Conservation (phyloP, 2,329 filamentous ascomycete genomes). For the Domatiomyces globalis region DNA sequence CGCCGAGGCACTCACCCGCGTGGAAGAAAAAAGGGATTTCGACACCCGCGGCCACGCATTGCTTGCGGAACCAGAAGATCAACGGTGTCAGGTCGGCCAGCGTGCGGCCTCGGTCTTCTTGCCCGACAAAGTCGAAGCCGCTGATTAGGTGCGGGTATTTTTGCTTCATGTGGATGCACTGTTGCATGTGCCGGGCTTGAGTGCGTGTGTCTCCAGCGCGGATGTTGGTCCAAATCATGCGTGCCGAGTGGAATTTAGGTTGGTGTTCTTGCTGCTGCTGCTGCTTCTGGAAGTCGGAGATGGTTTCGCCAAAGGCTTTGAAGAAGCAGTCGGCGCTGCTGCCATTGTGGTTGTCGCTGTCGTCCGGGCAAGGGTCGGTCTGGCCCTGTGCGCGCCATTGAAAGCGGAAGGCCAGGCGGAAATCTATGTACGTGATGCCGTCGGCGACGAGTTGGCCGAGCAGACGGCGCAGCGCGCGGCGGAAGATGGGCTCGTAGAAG, state of each 20-base stretch:
- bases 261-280: constrained; percentile 41
- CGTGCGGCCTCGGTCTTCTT: constrained; percentile 66
- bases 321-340: constrained; percentile 55
- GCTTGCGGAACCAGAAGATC: constrained; percentile 85
- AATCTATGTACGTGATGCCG: constrained; percentile 71
- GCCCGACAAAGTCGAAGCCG: constrained; percentile 80
- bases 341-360: constrained; percentile 14
- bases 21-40: constrained; percentile 93
- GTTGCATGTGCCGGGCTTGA: constrained; percentile 69
- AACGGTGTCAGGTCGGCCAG: constrained; percentile 66
- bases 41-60: constrained; percentile 61
- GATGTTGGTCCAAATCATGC: constrained; percentile 71
- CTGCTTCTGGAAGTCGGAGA: constrained; percentile 58
- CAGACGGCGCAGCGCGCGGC: constrained; percentile 57
- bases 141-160: constrained; percentile 65
- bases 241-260: constrained; percentile 67
- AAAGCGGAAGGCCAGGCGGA: constrained; percentile 60
- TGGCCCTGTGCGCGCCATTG: constrained; percentile 52
- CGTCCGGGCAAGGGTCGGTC: constrained; percentile 44
- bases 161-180: constrained; percentile 70
- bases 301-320: constrained; percentile 59
- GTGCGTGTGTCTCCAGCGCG: constrained; percentile 48
- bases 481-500: constrained; percentile 82
- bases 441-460: constrained; percentile 61
- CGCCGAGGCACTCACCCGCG: constrained; percentile 73